Evolutionary conservation across 2,329 filamentous ascomycete genomes (phyloP), one percentile per base, ranked within the genome.

Genomic region (Cytospora schulzeri): DNA sequence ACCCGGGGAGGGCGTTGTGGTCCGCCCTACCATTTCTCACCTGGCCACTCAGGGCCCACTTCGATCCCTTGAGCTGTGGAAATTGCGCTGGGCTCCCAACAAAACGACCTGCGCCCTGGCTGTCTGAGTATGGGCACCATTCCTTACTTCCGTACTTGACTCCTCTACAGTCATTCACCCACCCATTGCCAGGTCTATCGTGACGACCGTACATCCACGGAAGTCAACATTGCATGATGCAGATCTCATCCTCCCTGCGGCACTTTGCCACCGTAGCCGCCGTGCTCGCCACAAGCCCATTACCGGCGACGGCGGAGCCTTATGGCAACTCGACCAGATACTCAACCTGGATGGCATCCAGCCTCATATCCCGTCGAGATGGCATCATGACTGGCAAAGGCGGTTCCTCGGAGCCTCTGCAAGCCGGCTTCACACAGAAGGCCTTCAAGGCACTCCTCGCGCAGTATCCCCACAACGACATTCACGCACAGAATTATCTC

Each of bases 341-440:
- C 60, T 73, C 73, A 26, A 59, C 66, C 51, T 69, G 69, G 69
- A 75, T 75, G 73, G 73, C 73, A 1, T 56, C 66, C 4, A 74
- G 73, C 65, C 73, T 75, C 69, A 73, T 74, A 66, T 68, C 71
- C 17, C 73, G 73, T n/a, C 60, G 62, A n/a, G 71, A 75, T 61
- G 73, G 73, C 50, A 70, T 75, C 67, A 71, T 74, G 69, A 74
- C 72, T 1, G 73, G 72, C 1, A 48, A 1, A 12, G 72, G 71
- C 28, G 72, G 72, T 17, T 57, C 67, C 7, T 75, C 73, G 12
- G 72, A 72, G 60, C 69, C 70, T 45, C 67, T 75, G 24, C 73
- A 75, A 56, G 71, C 73, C 35, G 74, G 74, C n/a, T 67, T 76
- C 66, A 71, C 70, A 31, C 74, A 76, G 60, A 74, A 72, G 50